Evolutionary conservation across 495 filamentous ascomycete genomes (phyloP).

Genomic region (Tuber magnatum): DNA sequence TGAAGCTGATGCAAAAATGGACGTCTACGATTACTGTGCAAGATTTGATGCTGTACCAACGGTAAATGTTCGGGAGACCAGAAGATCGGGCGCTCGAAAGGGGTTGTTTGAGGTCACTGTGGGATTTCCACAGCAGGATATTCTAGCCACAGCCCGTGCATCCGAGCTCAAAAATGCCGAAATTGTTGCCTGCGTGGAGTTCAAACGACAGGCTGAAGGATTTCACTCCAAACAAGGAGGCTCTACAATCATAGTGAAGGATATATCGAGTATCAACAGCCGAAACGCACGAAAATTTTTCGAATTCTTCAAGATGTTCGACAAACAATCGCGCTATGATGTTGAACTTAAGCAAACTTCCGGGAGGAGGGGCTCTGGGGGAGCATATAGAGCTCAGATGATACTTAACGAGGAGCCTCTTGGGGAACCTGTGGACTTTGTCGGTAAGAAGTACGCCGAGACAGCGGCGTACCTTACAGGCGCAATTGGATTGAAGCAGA

Average conservation of each 20-base stretch:
- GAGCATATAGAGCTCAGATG: slow-evolving; percentile 34
- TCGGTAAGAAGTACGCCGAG: slow-evolving; percentile 44
- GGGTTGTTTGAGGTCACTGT: slow-evolving; percentile 42
- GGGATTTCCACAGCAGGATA: slow-evolving; percentile 44
- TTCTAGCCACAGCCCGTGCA: slow-evolving; percentile 41
- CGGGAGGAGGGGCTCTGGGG: slow-evolving; percentile 18
- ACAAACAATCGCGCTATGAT: slow-evolving; percentile 39
- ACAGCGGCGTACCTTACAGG: slow-evolving; percentile 44
- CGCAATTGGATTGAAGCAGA: slow-evolving; percentile 43
- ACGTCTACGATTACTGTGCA: slow-evolving; percentile 50
- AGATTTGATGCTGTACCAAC: slow-evolving; percentile 44
- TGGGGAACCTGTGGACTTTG: slow-evolving; percentile 43
- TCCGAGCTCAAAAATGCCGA: slow-evolving; percentile 40
- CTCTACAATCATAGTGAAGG: slow-evolving; percentile 42
- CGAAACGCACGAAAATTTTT: slow-evolving; percentile 46
- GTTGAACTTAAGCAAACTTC: slow-evolving; percentile 22
- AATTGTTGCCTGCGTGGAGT: slow-evolving; percentile 43
- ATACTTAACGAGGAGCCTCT: slow-evolving; percentile 41
- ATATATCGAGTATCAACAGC: slow-evolving; percentile 43
- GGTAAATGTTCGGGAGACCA: slow-evolving; percentile 30
- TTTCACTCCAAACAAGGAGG: slow-evolving; percentile 44
- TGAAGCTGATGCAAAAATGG: slow-evolving; percentile 42
- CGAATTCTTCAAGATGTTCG: slow-evolving; percentile 43
- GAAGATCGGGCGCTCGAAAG: slow-evolving; percentile 18
- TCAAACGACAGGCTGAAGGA: slow-evolving; percentile 46